Evolutionary conservation across 495 filamentous ascomycete genomes (phyloP).

Genomic region (Xylaria flabelliformis): DNA sequence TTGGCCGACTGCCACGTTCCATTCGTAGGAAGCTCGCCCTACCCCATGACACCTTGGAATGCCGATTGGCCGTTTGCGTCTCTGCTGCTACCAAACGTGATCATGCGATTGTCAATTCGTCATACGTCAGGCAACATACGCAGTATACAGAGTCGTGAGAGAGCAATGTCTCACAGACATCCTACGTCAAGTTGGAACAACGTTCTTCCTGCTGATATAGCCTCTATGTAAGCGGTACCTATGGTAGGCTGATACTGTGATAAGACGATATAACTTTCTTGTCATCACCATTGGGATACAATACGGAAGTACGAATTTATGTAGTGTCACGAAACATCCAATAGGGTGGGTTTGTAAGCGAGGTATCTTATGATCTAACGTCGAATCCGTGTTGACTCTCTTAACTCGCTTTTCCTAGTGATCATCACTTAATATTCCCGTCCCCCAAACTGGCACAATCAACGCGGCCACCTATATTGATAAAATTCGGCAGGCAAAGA

Average conservation of each 20-base stretch:
- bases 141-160: neutral
- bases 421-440: neutral
- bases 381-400: neutral
- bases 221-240: neutral
- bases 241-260: neutral
- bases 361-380: neutral
- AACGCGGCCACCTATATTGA: neutral
- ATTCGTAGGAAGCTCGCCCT: neutral
- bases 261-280: neutral
- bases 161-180: neutral
- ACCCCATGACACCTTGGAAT: neutral
- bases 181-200: neutral
- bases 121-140: neutral
- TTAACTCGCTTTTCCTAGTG: neutral
- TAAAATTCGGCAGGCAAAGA: neutral
- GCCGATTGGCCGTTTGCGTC: neutral
- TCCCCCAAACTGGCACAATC: neutral
- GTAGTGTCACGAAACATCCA: neutral
- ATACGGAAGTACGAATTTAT: neutral
- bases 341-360: neutral
- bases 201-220: neutral
- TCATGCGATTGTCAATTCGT: conserved; percentile 14
- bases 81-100: neutral
- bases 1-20: conserved; percentile 23
- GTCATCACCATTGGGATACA: neutral